phyloP scores from a whole-genome alignment of 2,329 filamentous ascomycete species.

The Paecilomyces sp. region DNA sequence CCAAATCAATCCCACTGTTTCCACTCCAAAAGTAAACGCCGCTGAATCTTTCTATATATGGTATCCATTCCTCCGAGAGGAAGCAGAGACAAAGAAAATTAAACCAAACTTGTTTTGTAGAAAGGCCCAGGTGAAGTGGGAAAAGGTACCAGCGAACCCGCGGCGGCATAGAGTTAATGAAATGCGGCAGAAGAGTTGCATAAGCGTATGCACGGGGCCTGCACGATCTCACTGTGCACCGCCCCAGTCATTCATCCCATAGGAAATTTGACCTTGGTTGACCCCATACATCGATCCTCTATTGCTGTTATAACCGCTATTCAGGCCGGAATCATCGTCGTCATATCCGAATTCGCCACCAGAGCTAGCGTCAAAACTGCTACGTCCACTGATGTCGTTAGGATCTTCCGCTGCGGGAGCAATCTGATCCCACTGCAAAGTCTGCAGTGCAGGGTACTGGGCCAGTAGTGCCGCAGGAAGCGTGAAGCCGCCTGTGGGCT shows the following conservation, averaged over 20 bases:
- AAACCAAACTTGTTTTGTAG: neutral
- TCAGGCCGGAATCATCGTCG: slow-evolving; percentile 34
- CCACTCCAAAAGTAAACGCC: neutral
- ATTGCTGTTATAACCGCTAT: slow-evolving; percentile 25
- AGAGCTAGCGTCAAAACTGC: slow-evolving; percentile 42
- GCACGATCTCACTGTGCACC: neutral
- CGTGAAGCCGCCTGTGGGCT: slow-evolving; percentile 56
- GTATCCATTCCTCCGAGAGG: slow-evolving; percentile 1
- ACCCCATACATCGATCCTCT: slow-evolving; percentile 24
- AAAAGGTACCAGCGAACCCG: neutral
- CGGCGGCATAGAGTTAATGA: neutral
- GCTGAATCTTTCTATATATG: slow-evolving; percentile 1
- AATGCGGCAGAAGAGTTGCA: neutral
- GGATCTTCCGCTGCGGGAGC: slow-evolving; percentile 51
- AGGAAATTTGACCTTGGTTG: slow-evolving; percentile 20
- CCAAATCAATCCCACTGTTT: neutral
- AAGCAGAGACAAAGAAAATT: neutral
- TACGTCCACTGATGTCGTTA: slow-evolving; percentile 58
- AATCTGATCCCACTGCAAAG: slow-evolving; percentile 80
- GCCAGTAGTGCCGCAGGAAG: slow-evolving; percentile 83
- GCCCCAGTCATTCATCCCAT: slow-evolving; percentile 22
- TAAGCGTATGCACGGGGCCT: neutral
- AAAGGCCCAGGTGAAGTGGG: neutral
- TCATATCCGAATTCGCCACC: slow-evolving; percentile 37
- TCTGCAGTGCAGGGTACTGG: slow-evolving; percentile 89